Evolutionary conservation across 768 basidiomycete genomes (phyloP).

Genomic region (Pleurotus tuber-regium): DNA sequence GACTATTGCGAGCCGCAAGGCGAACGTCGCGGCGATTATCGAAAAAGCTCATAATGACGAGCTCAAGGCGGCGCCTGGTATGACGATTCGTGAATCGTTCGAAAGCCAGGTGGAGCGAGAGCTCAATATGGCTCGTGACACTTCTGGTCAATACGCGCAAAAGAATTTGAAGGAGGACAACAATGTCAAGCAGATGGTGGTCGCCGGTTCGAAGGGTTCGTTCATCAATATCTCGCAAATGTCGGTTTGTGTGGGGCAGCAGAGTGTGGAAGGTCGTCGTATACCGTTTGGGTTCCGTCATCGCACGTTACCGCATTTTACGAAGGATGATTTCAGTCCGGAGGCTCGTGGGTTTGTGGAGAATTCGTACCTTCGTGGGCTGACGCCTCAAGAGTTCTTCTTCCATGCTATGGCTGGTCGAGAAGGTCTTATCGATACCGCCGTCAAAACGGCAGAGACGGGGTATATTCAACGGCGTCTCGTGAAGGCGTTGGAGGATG

Average conservation of each 20-base stretch:
- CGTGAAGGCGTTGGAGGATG: constrained; percentile 97
- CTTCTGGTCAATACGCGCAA: constrained; percentile 95
- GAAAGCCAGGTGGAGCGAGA: constrained; percentile 89
- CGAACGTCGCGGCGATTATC: constrained; percentile 75
- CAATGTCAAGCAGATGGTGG: constrained; percentile 99
- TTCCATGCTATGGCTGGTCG: constrained; percentile 99
- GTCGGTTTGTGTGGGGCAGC: constrained; percentile 99
- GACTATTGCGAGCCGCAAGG: constrained; percentile 80
- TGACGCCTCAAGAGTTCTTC: constrained; percentile 99
- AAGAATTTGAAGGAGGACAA: constrained; percentile 98
- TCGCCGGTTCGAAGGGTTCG: constrained; percentile 97
- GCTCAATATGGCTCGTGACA: constrained; percentile 93
- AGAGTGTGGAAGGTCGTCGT: constrained; percentile 96
- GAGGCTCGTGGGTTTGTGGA: constrained; percentile 98
- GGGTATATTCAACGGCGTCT: constrained; percentile 98
- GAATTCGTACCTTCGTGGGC: constrained; percentile 94
- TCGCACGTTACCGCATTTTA: constrained; percentile 94
- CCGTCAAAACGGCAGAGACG: constrained; percentile 99
- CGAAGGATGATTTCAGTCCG: constrained; percentile 97
- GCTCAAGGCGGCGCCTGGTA: constrained; percentile 89
- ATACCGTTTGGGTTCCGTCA: constrained; percentile 98
- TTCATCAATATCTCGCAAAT: constrained; percentile 99
- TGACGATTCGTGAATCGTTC: constrained; percentile 99
- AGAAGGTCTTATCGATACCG: constrained; percentile 98
- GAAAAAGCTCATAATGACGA: constrained; percentile 82